These are phyloP conservation scores for Chlorella sp. DNA, from an alignment of 139 green algal genomes.

Conservation along the genomic window DNA sequence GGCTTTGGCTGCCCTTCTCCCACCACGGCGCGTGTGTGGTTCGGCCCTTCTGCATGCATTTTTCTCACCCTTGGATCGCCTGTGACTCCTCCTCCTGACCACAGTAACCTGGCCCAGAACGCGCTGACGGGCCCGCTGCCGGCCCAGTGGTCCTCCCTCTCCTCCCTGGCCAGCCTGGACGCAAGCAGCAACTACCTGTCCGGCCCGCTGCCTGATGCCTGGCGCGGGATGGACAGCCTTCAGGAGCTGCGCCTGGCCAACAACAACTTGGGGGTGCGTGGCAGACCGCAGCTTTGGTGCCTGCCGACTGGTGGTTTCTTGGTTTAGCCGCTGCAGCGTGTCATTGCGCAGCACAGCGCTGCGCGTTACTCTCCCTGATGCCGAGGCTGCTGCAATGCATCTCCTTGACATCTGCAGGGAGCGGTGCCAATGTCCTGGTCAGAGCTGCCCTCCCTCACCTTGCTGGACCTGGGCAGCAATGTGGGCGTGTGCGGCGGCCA, in stretches of 20 bases:
- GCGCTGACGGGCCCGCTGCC: constrained; percentile 35
- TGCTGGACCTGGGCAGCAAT: constrained; percentile 25
- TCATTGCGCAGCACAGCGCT: too few species aligned
- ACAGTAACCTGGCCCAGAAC: constrained; percentile 52
- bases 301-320: not conserved
- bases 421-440: constrained; percentile 8
- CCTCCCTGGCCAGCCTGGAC: constrained; percentile 36
- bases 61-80: too few species aligned
- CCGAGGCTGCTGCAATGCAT: too few species aligned
- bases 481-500: constrained; percentile 13
- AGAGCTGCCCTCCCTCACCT: constrained; percentile 5
- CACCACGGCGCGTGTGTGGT: not conserved
- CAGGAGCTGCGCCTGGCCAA: constrained; percentile 1
- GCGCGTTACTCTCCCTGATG: too few species aligned
- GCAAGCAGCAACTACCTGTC: constrained; percentile 13
- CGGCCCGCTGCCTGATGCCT: constrained; percentile 9
- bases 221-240: not conserved
- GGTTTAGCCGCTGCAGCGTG: too few species aligned
- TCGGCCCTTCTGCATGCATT: too few species aligned
- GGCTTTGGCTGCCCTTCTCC: not conserved
- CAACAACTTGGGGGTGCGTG: constrained; percentile 23
- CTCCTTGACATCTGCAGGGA: not conserved
- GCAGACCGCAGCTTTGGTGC: not conserved
- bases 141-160: constrained; percentile 12
- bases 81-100: not conserved